Evolutionary conservation across 2,329 filamentous ascomycete genomes (phyloP).

Genomic region (Fusarium nisikadoi): DNA sequence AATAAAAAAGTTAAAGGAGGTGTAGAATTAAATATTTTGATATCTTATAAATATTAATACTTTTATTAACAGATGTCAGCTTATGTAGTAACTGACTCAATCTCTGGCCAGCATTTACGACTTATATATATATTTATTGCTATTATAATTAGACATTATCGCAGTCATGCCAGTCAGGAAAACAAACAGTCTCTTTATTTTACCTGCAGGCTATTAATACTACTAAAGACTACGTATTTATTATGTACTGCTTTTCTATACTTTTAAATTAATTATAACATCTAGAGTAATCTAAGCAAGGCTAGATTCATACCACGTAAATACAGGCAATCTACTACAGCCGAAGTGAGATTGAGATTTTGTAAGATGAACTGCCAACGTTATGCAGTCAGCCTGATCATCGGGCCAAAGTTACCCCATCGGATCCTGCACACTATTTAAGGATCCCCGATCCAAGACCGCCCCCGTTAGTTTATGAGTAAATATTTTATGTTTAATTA

Average conservation of each 20-base stretch:
- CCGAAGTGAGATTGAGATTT: background rate
- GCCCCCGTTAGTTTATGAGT: rapidly evolving
- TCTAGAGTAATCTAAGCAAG: rapidly evolving
- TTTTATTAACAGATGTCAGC: too few species aligned
- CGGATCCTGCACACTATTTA: background rate
- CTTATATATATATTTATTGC: background rate
- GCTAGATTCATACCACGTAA: rapidly evolving
- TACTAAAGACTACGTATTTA: background rate
- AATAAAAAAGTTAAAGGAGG: rapidly evolving
- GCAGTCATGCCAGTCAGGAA: background rate
- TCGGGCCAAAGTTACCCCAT: background rate
- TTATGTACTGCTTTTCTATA: too few species aligned
- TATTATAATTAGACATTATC: rapidly evolving
- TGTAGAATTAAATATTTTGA: rapidly evolving
- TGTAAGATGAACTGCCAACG: background rate
- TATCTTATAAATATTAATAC: too few species aligned
- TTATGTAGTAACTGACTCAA: rapidly evolving
- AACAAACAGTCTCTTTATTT: background rate
- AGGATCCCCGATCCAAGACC: background rate
- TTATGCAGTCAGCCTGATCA: background rate
- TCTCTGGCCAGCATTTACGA: rapidly evolving
- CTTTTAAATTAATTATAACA: rapidly evolving
- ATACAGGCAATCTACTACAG: too few species aligned
- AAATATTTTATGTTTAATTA: rapidly evolving
- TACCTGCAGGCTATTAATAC: background rate